Evolutionary conservation across 768 basidiomycete genomes (phyloP).

Genomic region (Cytidiella melzeri): DNA sequence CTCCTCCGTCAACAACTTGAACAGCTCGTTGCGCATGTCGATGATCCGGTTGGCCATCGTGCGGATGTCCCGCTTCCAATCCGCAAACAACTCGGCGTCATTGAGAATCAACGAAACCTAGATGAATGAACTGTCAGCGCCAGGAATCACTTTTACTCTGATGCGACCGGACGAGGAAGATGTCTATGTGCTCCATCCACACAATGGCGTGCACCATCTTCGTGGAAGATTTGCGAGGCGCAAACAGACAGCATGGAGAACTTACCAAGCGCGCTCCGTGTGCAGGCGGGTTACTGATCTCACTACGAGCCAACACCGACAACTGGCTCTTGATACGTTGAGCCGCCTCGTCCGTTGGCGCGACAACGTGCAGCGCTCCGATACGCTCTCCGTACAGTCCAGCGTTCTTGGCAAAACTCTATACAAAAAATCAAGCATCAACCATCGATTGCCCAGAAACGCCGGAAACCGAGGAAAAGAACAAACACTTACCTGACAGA

Average conservation of each 20-base stretch:
- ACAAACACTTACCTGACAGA: conserved; percentile 72
- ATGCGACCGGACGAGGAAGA: too few relatives aligned
- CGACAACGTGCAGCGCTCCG: conserved; percentile 86
- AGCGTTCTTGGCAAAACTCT: conserved; percentile 98
- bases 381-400: conserved; percentile 94
- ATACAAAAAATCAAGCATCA: conserved; percentile 5
- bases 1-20: conserved; percentile 66
- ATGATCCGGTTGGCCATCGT: conserved; percentile 95
- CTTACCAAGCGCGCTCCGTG: conserved; percentile 85
- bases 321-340: conserved; percentile 78
- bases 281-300: conserved; percentile 93
- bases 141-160: too few relatives aligned
- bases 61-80: conserved; percentile 87
- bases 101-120: conserved; percentile 82
- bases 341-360: conserved; percentile 57
- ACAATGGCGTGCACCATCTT: background rate
- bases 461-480: background rate
- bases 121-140: too few relatives aligned
- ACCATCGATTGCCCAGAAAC: background rate
- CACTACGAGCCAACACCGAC: conserved; percentile 85
- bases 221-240: background rate
- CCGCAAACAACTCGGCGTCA: conserved; percentile 62
- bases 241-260: conserved; percentile 10
- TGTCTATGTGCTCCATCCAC: background rate
- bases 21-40: conserved; percentile 78